phyloP scores from a whole-genome alignment of 2,329 filamentous ascomycete species.

The Neoarthrinium moseri region DNA sequence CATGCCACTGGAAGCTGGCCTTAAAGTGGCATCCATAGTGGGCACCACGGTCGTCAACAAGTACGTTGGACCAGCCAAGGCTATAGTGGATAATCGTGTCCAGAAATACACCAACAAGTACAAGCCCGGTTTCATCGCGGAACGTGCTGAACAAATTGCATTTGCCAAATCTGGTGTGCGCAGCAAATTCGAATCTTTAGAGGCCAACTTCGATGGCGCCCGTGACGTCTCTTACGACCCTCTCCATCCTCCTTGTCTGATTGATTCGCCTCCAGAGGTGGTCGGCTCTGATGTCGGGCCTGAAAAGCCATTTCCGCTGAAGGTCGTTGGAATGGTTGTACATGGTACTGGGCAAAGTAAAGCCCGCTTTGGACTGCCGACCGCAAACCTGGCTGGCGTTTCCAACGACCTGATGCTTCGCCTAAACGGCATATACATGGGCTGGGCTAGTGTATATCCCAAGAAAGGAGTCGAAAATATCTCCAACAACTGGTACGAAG shows the following conservation, averaged over 20 bases:
- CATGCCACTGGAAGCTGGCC: slow-evolving; percentile 64
- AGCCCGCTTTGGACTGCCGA: slow-evolving; percentile 45
- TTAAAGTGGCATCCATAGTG: slow-evolving; percentile 53
- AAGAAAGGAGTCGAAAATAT: slow-evolving; percentile 29
- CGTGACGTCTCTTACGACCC: slow-evolving; percentile 34
- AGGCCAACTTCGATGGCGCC: slow-evolving; percentile 33
- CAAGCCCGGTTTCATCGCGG: slow-evolving; percentile 29
- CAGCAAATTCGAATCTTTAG: slow-evolving; percentile 29
- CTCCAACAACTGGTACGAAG: slow-evolving; percentile 54
- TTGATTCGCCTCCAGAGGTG: slow-evolving; percentile 33
- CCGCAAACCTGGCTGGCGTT: slow-evolving; percentile 52
- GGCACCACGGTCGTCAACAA: slow-evolving; percentile 42
- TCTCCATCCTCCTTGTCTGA: slow-evolving; percentile 27
- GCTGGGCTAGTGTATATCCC: slow-evolving; percentile 54
- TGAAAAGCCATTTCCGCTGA: slow-evolving; percentile 50
- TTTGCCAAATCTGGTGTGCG: slow-evolving; percentile 32
- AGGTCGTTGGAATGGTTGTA: slow-evolving; percentile 47
- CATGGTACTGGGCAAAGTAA: slow-evolving; percentile 40
- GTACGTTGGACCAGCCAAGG: slow-evolving; percentile 39
- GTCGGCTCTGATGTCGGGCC: slow-evolving; percentile 52
- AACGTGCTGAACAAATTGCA: slow-evolving; percentile 39
- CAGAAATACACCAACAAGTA: slow-evolving; percentile 31
- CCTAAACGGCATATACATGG: slow-evolving; percentile 62
- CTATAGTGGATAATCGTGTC: slow-evolving; percentile 40
- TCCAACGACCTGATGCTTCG: slow-evolving; percentile 51